phyloP scores from a whole-genome alignment of 2,329 filamentous ascomycete species.

The Berkeleyomyces basicola region DNA sequence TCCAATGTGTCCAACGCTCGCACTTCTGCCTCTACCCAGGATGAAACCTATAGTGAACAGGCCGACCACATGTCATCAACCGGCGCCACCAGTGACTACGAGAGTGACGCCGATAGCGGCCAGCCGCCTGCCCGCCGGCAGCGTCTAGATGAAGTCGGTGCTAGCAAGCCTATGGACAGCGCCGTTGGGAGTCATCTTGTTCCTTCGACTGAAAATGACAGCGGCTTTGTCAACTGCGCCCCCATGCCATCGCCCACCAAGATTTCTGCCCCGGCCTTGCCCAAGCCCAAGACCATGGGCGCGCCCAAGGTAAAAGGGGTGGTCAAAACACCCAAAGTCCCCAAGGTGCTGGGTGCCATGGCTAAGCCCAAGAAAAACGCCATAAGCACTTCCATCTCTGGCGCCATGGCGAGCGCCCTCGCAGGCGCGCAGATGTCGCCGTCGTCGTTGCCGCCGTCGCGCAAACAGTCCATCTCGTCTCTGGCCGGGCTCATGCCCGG shows the following conservation, averaged over 20 bases:
- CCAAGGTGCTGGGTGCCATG: slow-evolving; percentile 27
- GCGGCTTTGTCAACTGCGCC: neutral
- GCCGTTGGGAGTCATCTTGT: neutral
- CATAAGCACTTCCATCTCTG: slow-evolving; percentile 18
- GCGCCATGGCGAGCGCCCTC: slow-evolving; percentile 20
- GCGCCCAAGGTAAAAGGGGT: slow-evolving; percentile 21
- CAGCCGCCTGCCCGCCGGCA: slow-evolving; percentile 39
- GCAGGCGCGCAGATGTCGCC: slow-evolving; percentile 34
- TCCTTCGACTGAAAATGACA: slow-evolving; percentile 5
- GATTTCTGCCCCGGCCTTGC: slow-evolving; percentile 13
- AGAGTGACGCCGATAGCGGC: slow-evolving; percentile 46
- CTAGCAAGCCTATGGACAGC: slow-evolving; percentile 25
- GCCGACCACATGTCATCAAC: slow-evolving; percentile 75
- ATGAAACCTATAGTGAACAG: slow-evolving; percentile 82
- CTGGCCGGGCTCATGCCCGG: slow-evolving; percentile 34
- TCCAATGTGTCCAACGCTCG: slow-evolving; percentile 87
- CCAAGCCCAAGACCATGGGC: slow-evolving; percentile 21
- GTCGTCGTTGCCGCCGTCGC: slow-evolving; percentile 51
- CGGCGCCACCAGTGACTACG: slow-evolving; percentile 65
- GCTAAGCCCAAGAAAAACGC: slow-evolving; percentile 35
- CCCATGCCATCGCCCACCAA: slow-evolving; percentile 9
- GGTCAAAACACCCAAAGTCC: slow-evolving; percentile 31
- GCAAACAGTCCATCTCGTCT: slow-evolving; percentile 60
- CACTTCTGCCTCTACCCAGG: slow-evolving; percentile 80
- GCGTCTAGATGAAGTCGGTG: slow-evolving; percentile 31